Percentiles rank a stretch among this genome's conserved stretches.
These are phyloP conservation scores for Castanospermum australe DNA, from an alignment of 306 rosid species.

Conservation along the genomic window DNA sequence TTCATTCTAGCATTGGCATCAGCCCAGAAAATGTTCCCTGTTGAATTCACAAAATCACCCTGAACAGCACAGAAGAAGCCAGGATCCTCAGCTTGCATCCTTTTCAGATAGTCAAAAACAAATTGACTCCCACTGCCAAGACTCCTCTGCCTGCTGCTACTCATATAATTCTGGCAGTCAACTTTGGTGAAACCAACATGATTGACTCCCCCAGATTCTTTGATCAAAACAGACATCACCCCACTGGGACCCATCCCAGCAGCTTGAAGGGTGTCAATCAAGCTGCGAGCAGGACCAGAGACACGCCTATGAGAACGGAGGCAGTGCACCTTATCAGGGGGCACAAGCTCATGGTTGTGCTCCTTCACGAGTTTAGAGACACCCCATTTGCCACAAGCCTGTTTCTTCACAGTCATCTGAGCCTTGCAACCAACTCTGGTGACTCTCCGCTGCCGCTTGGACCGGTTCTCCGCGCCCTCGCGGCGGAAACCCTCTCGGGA, in stretches of 20 bases:
- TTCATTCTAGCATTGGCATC: not conserved
- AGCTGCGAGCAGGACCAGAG: not conserved
- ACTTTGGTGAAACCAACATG: not conserved
- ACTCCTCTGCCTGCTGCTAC: not conserved
- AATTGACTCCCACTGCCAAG: not conserved
- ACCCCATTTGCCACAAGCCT: not conserved
- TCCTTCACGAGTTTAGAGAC: not conserved
- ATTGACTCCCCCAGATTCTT: not conserved
- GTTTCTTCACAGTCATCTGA: not conserved
- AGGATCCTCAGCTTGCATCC: not conserved
- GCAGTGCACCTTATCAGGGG: not conserved
- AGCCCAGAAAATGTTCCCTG: not conserved
- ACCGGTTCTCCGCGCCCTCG: not conserved
- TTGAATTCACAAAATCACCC: not conserved
- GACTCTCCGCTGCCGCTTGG: not conserved
- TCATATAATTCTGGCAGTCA: conserved; percentile 2
- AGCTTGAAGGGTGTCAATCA: not conserved
- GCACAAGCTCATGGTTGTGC: not conserved
- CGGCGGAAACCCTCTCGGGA: conserved; percentile 12
- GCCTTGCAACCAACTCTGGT: not conserved
- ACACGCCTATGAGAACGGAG: not conserved
- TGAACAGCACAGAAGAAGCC: not conserved
- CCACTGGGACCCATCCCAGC: not conserved
- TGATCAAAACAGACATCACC: not conserved
- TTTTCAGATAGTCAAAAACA: not conserved